A percentile compares a stretch with the other conserved stretches of the same genome.
phyloP scores from a whole-genome alignment of 2,329 filamentous ascomycete species.

The Tolypocladium amazonense region DNA sequence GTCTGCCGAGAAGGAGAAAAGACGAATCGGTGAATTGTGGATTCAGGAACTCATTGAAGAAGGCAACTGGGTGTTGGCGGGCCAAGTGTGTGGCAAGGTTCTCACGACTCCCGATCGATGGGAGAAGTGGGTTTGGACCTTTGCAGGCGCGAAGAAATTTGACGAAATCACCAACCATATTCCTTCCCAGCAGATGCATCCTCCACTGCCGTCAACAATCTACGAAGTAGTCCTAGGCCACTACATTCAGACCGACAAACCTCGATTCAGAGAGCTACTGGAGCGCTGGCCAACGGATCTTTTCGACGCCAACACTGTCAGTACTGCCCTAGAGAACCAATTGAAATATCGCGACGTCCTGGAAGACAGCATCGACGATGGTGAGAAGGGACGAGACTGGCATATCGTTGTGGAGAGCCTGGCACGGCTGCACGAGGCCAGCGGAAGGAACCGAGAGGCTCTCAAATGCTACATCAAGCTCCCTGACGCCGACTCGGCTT shows the following conservation, averaged over 20 bases:
- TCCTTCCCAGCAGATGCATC: conserved; percentile 64
- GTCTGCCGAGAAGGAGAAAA: conserved; percentile 74
- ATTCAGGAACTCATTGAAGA: conserved; percentile 71
- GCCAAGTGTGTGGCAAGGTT: conserved; percentile 72
- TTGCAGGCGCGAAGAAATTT: conserved; percentile 75
- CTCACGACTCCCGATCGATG: conserved; percentile 69
- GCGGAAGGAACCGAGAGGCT: conserved; percentile 72
- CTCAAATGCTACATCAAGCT: conserved; percentile 81
- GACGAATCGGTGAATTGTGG: conserved; percentile 87
- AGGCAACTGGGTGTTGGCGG: conserved; percentile 67
- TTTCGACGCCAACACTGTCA: conserved; percentile 69
- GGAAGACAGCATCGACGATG: conserved; percentile 66
- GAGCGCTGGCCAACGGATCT: conserved; percentile 77
- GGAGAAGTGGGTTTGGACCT: conserved; percentile 94
- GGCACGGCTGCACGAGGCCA: conserved; percentile 74
- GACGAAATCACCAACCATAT: conserved; percentile 84
- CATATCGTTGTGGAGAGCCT: conserved; percentile 77
- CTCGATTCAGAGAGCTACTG: conserved; percentile 65
- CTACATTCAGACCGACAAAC: conserved; percentile 72
- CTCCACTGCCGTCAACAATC: conserved; percentile 67
- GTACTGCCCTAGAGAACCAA: conserved; percentile 71
- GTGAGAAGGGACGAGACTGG: conserved; percentile 71
- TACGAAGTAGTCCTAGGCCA: conserved; percentile 86
- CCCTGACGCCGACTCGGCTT: conserved; percentile 83
- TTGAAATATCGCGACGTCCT: conserved; percentile 64